Percentiles rank a stretch among this genome's conserved stretches.
Evolutionary conservation across 2,329 filamentous ascomycete genomes (phyloP).

Genomic region (Gnomoniopsis sp.): DNA sequence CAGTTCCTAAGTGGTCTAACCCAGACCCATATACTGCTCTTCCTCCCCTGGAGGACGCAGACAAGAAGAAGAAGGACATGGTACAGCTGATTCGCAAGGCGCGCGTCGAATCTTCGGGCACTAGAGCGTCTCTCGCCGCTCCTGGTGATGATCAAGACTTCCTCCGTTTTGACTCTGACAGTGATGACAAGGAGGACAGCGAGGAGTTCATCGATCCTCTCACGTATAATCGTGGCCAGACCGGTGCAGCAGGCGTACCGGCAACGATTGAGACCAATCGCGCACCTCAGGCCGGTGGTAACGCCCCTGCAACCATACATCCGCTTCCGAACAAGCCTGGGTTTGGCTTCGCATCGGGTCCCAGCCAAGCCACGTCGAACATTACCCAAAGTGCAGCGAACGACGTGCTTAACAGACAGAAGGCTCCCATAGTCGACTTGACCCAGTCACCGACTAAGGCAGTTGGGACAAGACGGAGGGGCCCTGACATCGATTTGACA

Average conservation of each 20-base stretch:
- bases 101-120: conserved; percentile 56
- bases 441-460: background rate
- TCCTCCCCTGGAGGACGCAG: conserved; percentile 65
- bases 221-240: conserved; percentile 10
- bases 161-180: conserved; percentile 76
- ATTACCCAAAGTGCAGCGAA: background rate
- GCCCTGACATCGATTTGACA: conserved; percentile 27
- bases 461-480: background rate
- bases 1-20: conserved; percentile 83
- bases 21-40: conserved; percentile 89
- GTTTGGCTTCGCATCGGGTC: background rate
- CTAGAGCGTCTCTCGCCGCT: conserved; percentile 29
- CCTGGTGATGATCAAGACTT: conserved; percentile 72
- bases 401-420: background rate
- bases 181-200: conserved; percentile 37
- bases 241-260: background rate
- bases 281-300: background rate
- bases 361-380: conserved; percentile 2
- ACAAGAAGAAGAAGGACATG: conserved; percentile 77
- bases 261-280: conserved; percentile 5
- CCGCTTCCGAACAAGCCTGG: background rate
- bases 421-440: conserved; percentile 4
- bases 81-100: conserved; percentile 91
- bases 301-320: background rate
- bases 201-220: conserved; percentile 17